These are phyloP conservation scores for Chlamydomonas applanata DNA, from an alignment of 139 green algal species.

Conservation along the genomic window DNA sequence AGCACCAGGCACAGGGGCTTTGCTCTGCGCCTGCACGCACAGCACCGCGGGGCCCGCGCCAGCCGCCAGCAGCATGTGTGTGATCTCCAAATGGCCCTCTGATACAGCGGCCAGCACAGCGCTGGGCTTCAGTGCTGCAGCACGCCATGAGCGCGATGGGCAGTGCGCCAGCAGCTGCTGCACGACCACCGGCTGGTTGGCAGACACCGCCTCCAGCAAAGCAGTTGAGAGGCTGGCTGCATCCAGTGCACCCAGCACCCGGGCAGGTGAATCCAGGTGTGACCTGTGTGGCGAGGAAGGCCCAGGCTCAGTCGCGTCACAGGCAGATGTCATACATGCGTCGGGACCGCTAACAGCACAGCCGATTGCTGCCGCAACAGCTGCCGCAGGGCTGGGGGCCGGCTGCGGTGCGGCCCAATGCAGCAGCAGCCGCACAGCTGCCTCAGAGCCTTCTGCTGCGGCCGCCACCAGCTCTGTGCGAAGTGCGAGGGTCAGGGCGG, in stretches of 20 bases:
- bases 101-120: background rate
- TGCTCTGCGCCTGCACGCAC: background rate
- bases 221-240: background rate
- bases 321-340: too few species aligned
- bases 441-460: background rate
- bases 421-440: constrained; percentile 6
- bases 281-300: too few species aligned
- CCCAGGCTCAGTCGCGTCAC: too few species aligned
- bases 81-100: constrained; percentile 4
- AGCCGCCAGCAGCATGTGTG: background rate
- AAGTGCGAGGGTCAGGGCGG: background rate
- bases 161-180: constrained; percentile 2
- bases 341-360: background rate
- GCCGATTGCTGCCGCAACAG: background rate
- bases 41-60: background rate
- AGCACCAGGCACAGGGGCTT: background rate
- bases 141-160: background rate
- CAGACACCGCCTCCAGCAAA: background rate
- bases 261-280: too few species aligned
- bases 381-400: background rate
- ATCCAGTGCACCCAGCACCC: background rate
- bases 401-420: background rate
- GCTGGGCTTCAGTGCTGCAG: background rate
- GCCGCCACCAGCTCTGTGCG: background rate
- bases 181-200: background rate